Percentiles rank a stretch among this genome's conserved stretches.
Evolutionary conservation across 2,329 filamentous ascomycete species (phyloP).

Genomic region (Paecilomyces fulvus): DNA sequence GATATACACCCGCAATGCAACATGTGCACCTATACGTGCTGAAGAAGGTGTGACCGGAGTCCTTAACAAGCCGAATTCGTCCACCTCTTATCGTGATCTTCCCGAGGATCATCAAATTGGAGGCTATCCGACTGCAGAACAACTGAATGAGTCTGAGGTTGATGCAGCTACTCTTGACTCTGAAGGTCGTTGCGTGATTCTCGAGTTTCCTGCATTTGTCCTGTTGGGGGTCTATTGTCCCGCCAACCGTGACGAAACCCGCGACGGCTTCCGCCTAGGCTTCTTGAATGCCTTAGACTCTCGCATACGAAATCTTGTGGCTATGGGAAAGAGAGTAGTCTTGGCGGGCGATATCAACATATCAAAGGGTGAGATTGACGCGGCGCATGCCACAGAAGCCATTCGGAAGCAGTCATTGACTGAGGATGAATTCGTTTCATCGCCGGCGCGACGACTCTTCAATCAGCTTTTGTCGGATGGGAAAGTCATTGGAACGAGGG

Average conservation of each 20-base stretch:
- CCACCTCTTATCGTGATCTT: slow-evolving; percentile 64
- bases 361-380: slow-evolving; percentile 59
- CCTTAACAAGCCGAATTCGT: slow-evolving; percentile 63
- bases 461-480: slow-evolving; percentile 77
- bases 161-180: slow-evolving; percentile 72
- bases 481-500: slow-evolving; percentile 54
- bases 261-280: slow-evolving; percentile 71
- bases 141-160: slow-evolving; percentile 53
- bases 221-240: slow-evolving; percentile 89
- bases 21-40: slow-evolving; percentile 76
- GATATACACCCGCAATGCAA: slow-evolving; percentile 83
- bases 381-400: slow-evolving; percentile 62
- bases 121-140: slow-evolving; percentile 67
- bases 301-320: slow-evolving; percentile 73
- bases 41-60: slow-evolving; percentile 90
- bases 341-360: slow-evolving; percentile 88
- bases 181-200: slow-evolving; percentile 80
- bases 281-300: slow-evolving; percentile 76
- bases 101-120: slow-evolving; percentile 70
- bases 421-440: slow-evolving; percentile 62
- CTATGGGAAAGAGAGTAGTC: slow-evolving; percentile 74
- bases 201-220: slow-evolving; percentile 93
- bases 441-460: slow-evolving; percentile 66
- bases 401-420: slow-evolving; percentile 63
- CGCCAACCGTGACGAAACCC: slow-evolving; percentile 74